Conservation (phyloP, 164 flowering plant genomes). For the Protea cynaroides region DNA sequence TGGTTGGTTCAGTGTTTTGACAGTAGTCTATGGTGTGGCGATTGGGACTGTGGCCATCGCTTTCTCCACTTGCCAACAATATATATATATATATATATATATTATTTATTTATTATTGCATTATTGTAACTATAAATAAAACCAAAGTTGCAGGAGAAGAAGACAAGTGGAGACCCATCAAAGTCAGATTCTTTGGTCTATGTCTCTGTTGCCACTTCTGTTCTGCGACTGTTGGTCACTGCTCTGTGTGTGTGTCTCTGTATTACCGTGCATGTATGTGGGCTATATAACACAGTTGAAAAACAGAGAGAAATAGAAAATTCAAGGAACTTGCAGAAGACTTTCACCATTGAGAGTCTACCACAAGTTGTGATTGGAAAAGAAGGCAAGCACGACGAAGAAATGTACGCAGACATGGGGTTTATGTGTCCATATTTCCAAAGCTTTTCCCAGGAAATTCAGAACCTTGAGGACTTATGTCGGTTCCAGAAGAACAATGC, state of each 20-base stretch:
- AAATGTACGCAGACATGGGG: slow-evolving; percentile 27
- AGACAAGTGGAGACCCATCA: not conserved
- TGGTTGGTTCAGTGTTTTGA: no score
- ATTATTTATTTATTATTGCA: no score
- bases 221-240: not conserved
- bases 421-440: slow-evolving; percentile 19
- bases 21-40: no score
- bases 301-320: no score
- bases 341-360: no score
- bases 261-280: no score
- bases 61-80: no score
- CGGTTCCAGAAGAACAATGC: slow-evolving; percentile 5
- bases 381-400: not conserved
- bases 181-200: not conserved
- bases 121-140: not conserved
- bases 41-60: no score
- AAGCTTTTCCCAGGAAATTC: slow-evolving; percentile 17
- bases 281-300: not conserved
- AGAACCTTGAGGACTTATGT: slow-evolving; percentile 12
- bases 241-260: no score
- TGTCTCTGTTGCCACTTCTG: not conserved
- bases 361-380: not conserved
- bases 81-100: no score
- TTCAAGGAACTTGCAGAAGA: no score
- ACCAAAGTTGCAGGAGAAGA: not conserved